Evolutionary conservation across 106 monocot genomes (phyloP).

Genomic region (Dactylorhiza incarnata): DNA sequence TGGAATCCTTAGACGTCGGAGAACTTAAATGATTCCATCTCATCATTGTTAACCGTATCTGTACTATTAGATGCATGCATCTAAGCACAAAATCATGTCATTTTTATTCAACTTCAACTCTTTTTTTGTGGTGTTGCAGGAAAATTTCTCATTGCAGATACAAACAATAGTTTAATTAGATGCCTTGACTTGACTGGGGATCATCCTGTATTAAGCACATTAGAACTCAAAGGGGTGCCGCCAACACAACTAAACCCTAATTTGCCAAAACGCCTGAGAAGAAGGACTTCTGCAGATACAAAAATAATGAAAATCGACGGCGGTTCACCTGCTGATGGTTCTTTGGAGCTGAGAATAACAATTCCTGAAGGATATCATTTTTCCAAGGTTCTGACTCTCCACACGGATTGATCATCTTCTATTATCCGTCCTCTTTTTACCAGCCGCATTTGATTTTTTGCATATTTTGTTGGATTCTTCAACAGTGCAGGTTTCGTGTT

Average conservation of each 20-base stretch:
- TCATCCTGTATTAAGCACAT: conserved; percentile 40
- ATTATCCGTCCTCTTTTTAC: background rate
- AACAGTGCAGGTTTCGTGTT: background rate
- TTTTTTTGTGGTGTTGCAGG: conserved; percentile 46
- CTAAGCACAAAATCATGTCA: background rate
- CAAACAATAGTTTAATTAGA: conserved; percentile 81
- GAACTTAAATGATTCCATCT: background rate
- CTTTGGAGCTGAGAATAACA: conserved; percentile 47
- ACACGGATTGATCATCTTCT: background rate
- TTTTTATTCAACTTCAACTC: background rate
- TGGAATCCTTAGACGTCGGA: background rate
- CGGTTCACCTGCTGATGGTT: conserved; percentile 61
- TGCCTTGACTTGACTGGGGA: conserved; percentile 65
- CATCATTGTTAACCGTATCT: background rate
- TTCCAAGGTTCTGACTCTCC: conserved; percentile 60
- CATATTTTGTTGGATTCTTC: background rate
- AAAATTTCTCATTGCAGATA: conserved; percentile 86
- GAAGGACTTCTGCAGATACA: conserved; percentile 54
- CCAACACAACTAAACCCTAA: conserved; percentile 55
- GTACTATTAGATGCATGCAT: background rate
- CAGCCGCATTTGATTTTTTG: background rate
- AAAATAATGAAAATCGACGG: conserved; percentile 50
- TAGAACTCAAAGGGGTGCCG: conserved; percentile 73
- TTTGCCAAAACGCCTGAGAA: conserved; percentile 57
- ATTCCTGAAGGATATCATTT: conserved; percentile 84